Evolutionary conservation across 2,329 filamentous ascomycete species (phyloP), one percentile per base, ranked within the genome.

Genomic region (Aplosporella prunicola): DNA sequence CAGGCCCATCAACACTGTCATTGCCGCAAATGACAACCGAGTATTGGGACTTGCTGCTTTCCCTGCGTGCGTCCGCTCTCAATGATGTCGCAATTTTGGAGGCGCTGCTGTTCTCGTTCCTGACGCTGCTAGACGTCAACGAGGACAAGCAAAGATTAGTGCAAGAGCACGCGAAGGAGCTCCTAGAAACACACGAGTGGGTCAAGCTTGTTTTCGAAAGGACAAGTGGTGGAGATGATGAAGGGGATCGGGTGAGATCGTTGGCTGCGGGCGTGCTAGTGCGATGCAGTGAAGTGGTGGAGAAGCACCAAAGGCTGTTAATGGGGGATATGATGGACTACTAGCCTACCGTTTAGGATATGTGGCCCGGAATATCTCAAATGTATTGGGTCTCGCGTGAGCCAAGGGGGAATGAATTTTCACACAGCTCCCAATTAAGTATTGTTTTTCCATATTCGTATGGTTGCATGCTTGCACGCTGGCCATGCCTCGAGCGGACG

Each of bases 171-270:
- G 79, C 82, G 1, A 75, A 77, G 39, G 78, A 89, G 56, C 64
- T 96, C 15, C 70, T 93, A 35, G 89, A 96, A 68, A 82, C 85
- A 42, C 76, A 84, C 50, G 82, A 86, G 51, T 98, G 91, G 91
- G 82, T 84, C 2, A 72, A 77, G 28, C 68, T 69, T 38, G 72
- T 95, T 2, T 93, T 95, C 58, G 75, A 81, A 36, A 50, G 52
- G 23, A 38, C 60, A 34, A 43, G 45, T 40, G 42, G 66, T 66
- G 43, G 57, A 39, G 64, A 68, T 14, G 62, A 67, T 24, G 81
- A 94, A 54, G 85, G 91, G 55, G 83, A 82, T 42, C 78, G 81
- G 44, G 76, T 89, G 20, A 81, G 86, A 64, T 83, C 78, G 64
- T 53, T 91, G 50, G 80, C 83, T 4, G 85, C 85, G 0, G 82